A percentile compares a stretch with the other conserved stretches of the same genome.
Evolutionary conservation across 2,329 filamentous ascomycete species (phyloP).

Genomic region (Helotiales sp.): DNA sequence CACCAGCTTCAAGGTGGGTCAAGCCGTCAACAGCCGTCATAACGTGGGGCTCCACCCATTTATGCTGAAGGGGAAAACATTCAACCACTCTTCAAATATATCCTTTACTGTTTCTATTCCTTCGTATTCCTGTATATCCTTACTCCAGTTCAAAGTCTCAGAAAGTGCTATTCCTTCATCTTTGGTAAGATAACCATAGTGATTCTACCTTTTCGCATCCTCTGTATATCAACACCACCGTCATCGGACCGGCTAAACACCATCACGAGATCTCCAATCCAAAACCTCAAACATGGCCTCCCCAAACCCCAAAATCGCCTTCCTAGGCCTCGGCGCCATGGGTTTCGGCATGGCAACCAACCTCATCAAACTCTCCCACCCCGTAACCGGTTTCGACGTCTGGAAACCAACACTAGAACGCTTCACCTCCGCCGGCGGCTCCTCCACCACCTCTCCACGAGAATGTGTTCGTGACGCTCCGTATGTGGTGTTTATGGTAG

Average conservation of each 20-base stretch:
- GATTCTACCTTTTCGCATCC: neutral
- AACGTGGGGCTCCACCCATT: neutral
- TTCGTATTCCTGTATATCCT: neutral
- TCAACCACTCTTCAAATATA: neutral
- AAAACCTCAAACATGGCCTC: neutral
- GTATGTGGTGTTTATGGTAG: slow-evolving; percentile 74
- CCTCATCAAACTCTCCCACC: slow-evolving; percentile 65
- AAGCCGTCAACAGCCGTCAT: neutral
- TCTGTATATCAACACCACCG: neutral
- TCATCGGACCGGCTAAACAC: neutral
- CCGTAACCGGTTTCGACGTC: slow-evolving; percentile 71
- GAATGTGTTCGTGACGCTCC: slow-evolving; percentile 59
- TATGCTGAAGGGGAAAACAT: neutral
- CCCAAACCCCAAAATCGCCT: slow-evolving; percentile 17
- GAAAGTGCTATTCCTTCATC: neutral
- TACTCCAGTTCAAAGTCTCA: too few relatives aligned
- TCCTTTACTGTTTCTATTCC: neutral
- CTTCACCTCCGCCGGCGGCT: slow-evolving; percentile 63
- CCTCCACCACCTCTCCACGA: slow-evolving; percentile 56
- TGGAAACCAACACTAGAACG: slow-evolving; percentile 65
- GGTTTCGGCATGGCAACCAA: slow-evolving; percentile 80
- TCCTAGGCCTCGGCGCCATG: slow-evolving; percentile 72
- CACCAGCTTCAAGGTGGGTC: too few relatives aligned
- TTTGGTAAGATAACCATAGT: neutral
- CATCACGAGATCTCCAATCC: neutral